phyloP scores from a whole-genome alignment of 495 filamentous ascomycete species.

The Bacidia rubella region DNA sequence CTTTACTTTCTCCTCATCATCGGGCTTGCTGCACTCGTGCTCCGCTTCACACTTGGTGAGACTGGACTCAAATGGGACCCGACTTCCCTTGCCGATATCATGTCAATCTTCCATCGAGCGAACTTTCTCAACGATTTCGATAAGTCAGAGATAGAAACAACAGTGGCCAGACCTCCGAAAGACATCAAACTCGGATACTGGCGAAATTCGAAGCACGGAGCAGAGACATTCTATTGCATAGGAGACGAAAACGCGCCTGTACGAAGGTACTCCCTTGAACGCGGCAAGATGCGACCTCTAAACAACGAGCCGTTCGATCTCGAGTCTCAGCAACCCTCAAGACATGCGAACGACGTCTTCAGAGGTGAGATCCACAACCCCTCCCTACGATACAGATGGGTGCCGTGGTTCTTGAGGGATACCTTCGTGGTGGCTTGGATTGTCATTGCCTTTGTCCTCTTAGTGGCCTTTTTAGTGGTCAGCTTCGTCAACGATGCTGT shows the following conservation, averaged over 20 bases:
- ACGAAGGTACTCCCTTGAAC: slow-evolving; percentile 41
- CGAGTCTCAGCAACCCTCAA: slow-evolving; percentile 25
- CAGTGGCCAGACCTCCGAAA: slow-evolving; percentile 33
- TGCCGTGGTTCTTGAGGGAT: slow-evolving; percentile 65
- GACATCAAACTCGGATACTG: slow-evolving; percentile 70
- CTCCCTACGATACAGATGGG: slow-evolving; percentile 46
- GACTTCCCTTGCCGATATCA: slow-evolving; percentile 62
- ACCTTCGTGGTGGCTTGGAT: slow-evolving; percentile 48
- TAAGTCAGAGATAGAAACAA: slow-evolving; percentile 39
- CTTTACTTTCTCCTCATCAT: slow-evolving; percentile 54
- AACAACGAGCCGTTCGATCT: slow-evolving; percentile 27
- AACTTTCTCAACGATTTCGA: slow-evolving; percentile 62
- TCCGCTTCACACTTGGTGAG: slow-evolving; percentile 34
- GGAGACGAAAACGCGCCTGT: slow-evolving; percentile 46
- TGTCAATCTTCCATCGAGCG: slow-evolving; percentile 60
- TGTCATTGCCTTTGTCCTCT: slow-evolving; percentile 47
- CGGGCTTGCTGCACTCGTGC: slow-evolving; percentile 39
- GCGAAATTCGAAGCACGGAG: slow-evolving; percentile 44
- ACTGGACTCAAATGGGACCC: slow-evolving; percentile 81
- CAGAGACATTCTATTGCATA: slow-evolving; percentile 50
- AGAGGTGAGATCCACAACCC: slow-evolving; percentile 34
- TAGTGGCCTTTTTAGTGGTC: slow-evolving; percentile 60
- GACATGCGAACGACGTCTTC: slow-evolving; percentile 20
- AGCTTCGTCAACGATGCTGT: slow-evolving; percentile 62
- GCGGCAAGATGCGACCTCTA: slow-evolving; percentile 24